A percentile compares a stretch with the other conserved stretches of the same genome.
phyloP scores from a whole-genome alignment of 352 stramenopile genomes.

The Pythium brachiatum region DNA sequence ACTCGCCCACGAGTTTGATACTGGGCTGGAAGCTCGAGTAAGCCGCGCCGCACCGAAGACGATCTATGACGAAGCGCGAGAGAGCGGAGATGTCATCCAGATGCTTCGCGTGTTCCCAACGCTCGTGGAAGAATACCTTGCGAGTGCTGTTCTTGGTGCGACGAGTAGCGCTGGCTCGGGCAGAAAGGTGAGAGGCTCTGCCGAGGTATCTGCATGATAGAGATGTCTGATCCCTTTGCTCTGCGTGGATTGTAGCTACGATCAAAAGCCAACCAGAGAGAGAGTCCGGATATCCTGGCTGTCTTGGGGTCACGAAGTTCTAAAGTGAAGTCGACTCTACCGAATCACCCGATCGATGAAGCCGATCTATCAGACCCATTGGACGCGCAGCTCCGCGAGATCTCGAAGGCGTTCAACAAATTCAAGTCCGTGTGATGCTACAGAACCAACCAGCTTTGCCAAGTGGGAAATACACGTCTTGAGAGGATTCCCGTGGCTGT shows the following conservation, averaged over 20 bases:
- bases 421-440: conserved; percentile 14
- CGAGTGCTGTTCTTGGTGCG: neutral
- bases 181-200: neutral
- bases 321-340: neutral
- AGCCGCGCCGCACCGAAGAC: neutral
- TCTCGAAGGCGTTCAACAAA: conserved; percentile 17
- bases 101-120: conserved; percentile 52
- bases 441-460: conserved; percentile 16
- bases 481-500: no score
- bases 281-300: neutral
- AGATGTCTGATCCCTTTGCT: neutral
- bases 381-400: conserved; percentile 7
- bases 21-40: neutral
- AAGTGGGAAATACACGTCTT: no score
- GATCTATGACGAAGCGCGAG: conserved; percentile 17
- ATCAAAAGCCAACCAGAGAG: neutral
- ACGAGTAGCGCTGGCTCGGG: neutral
- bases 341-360: neutral
- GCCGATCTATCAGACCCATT: conserved; percentile 4
- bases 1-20: neutral
- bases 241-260: neutral
- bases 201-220: conserved; percentile 7
- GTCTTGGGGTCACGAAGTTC: neutral
- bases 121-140: conserved; percentile 47
- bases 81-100: conserved; percentile 34